These are phyloP conservation scores for Alternaria infectoria DNA, from an alignment of 2,329 filamentous ascomycete genomes.

Conservation along the genomic window DNA sequence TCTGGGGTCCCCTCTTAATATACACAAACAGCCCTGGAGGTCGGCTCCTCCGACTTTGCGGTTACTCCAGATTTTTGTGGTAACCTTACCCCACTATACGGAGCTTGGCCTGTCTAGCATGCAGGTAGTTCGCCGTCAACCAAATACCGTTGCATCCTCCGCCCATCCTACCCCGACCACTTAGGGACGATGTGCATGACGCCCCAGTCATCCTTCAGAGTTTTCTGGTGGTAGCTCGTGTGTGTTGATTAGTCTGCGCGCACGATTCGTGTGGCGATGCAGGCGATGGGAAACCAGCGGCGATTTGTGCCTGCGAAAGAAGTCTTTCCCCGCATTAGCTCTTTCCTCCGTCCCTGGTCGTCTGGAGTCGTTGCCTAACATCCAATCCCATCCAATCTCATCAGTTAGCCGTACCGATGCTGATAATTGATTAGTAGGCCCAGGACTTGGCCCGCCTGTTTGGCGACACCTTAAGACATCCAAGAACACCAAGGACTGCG, in stretches of 20 bases:
- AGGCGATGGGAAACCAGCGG: neutral
- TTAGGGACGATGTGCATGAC: neutral
- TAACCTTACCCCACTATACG: neutral
- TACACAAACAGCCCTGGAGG: neutral
- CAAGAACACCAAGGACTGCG: neutral
- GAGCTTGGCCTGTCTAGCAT: neutral
- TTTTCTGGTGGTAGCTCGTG: neutral
- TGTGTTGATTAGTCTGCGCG: neutral
- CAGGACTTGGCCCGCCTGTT: neutral
- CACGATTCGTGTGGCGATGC: neutral
- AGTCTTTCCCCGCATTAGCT: neutral
- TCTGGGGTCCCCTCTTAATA: neutral
- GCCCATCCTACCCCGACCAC: neutral
- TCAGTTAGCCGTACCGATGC: neutral
- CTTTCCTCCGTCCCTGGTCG: neutral
- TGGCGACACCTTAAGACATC: no score
- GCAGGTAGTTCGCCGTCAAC: neutral
- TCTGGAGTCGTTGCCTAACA: neutral
- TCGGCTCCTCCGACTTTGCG: neutral
- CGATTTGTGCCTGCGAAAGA: neutral
- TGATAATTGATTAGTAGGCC: neutral
- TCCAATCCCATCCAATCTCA: neutral
- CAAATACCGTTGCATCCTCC: neutral
- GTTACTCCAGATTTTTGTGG: neutral
- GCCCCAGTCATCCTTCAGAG: neutral